Percentiles rank a stretch among this genome's conserved stretches.
These are phyloP conservation scores for Cryptococcus hybrid DNA, from an alignment of 1,284 basidiomycete species.

Conservation along the genomic window DNA sequence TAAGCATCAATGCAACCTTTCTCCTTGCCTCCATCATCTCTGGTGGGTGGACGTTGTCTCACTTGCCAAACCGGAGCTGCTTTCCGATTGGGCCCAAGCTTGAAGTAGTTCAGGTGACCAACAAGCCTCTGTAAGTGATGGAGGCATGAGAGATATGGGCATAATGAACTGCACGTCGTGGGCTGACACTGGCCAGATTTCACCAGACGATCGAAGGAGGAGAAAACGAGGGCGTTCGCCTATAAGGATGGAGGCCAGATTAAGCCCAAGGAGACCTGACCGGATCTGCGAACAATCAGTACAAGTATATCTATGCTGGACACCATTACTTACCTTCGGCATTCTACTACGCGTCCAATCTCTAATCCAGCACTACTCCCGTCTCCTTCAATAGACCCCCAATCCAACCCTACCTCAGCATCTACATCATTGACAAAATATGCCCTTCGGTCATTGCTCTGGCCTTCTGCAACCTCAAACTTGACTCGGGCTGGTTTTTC, in stretches of 20 bases:
- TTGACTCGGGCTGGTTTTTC: not conserved
- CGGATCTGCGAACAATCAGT: conserved; percentile 16
- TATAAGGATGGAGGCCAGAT: conserved; percentile 35
- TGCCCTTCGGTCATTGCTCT: conserved; percentile 20
- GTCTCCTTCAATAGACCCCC: conserved; percentile 7
- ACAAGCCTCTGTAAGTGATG: conserved; percentile 15
- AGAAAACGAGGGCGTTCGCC: conserved; percentile 30
- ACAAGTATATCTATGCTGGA: not conserved
- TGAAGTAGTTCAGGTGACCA: conserved; percentile 30
- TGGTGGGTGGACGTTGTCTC: conserved; percentile 5
- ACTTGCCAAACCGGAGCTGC: conserved; percentile 15
- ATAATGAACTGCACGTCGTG: conserved; percentile 49
- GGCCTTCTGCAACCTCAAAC: conserved; percentile 3
- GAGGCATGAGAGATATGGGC: conserved; percentile 32
- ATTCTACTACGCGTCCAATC: conserved; percentile 37
- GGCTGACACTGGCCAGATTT: conserved; percentile 37
- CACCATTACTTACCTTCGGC: conserved; percentile 29
- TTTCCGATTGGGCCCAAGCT: conserved; percentile 15
- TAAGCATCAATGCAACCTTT: conserved; percentile 31
- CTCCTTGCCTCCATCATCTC: conserved; percentile 35
- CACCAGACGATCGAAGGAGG: conserved; percentile 35
- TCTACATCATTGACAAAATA: conserved; percentile 20
- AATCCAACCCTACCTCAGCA: conserved; percentile 14
- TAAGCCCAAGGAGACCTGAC: conserved; percentile 26
- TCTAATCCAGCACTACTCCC: conserved; percentile 27